A percentile compares a stretch with the other conserved stretches of the same genome.
phyloP scores from a whole-genome alignment of 768 basidiomycete genomes.

The Suillus subalutaceus region DNA sequence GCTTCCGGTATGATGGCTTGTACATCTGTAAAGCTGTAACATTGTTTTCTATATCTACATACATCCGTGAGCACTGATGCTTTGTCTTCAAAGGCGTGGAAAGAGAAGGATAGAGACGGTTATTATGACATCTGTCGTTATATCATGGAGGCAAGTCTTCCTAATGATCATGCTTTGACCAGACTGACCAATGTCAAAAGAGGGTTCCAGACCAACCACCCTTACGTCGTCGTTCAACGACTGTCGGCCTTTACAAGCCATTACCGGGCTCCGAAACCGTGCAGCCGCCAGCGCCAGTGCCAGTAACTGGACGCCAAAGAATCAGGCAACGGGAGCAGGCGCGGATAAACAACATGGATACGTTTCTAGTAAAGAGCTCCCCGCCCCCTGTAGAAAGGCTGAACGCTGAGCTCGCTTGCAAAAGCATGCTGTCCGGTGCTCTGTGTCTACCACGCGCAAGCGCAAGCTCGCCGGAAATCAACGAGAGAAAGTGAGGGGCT shows the following conservation, averaged over 20 bases:
- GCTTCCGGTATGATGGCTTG: conserved; percentile 34
- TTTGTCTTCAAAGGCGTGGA: conserved; percentile 22
- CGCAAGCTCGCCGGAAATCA: background rate
- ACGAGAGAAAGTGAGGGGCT: background rate
- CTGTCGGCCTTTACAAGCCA: background rate
- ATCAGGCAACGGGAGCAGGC: background rate
- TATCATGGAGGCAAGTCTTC: conserved; percentile 23
- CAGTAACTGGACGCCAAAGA: conserved; percentile 1
- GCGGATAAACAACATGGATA: too few relatives aligned
- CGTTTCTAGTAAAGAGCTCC: too few relatives aligned
- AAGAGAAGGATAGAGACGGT: conserved; percentile 15
- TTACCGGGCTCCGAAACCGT: background rate
- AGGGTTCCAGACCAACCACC: conserved; percentile 32
- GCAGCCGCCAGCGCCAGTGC: background rate
- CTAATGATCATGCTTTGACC: background rate
- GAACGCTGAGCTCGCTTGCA: background rate
- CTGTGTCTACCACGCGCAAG: background rate
- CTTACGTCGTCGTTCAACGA: conserved; percentile 17
- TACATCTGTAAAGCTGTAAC: conserved; percentile 28
- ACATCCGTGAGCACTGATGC: background rate
- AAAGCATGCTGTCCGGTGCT: background rate
- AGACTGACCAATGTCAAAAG: conserved; percentile 12
- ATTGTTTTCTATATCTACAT: background rate
- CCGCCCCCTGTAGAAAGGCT: background rate
- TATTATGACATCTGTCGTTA: conserved; percentile 27